Evolutionary conservation across 148 eudicot genomes (phyloP).

Genomic region (Mesembryanthemum crystallinum): DNA sequence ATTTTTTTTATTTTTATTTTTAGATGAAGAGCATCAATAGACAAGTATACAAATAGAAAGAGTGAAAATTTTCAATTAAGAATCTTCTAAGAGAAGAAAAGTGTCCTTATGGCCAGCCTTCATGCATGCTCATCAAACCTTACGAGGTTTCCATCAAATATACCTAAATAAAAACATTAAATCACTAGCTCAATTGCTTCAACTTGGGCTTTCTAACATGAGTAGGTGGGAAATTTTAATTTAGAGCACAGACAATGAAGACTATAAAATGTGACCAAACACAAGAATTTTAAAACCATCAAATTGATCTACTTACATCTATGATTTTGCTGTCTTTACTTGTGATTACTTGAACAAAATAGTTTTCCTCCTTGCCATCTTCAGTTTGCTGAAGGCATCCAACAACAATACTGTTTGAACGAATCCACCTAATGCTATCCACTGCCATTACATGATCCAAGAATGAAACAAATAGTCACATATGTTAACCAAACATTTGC

Average conservation of each 20-base stretch:
- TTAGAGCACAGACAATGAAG: background rate
- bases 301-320: slow-evolving; percentile 49
- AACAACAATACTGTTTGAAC: slow-evolving; percentile 72
- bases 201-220: background rate
- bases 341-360: slow-evolving; percentile 70
- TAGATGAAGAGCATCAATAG: no score
- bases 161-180: background rate
- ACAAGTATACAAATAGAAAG: background rate
- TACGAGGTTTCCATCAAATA: background rate
- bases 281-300: background rate
- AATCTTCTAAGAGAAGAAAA: background rate
- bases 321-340: slow-evolving; percentile 47
- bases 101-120: background rate
- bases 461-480: background rate
- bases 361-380: slow-evolving; percentile 65
- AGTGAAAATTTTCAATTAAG: background rate
- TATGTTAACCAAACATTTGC: background rate
- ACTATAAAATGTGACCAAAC: background rate
- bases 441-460: slow-evolving; percentile 44
- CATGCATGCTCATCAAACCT: background rate
- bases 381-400: slow-evolving; percentile 60
- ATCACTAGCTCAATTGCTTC: background rate
- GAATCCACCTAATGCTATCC: slow-evolving; percentile 83
- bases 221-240: background rate
- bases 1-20: no score